Evolutionary conservation across 2,329 filamentous ascomycete genomes (phyloP).

Genomic region (Ceratocystis huliohia): DNA sequence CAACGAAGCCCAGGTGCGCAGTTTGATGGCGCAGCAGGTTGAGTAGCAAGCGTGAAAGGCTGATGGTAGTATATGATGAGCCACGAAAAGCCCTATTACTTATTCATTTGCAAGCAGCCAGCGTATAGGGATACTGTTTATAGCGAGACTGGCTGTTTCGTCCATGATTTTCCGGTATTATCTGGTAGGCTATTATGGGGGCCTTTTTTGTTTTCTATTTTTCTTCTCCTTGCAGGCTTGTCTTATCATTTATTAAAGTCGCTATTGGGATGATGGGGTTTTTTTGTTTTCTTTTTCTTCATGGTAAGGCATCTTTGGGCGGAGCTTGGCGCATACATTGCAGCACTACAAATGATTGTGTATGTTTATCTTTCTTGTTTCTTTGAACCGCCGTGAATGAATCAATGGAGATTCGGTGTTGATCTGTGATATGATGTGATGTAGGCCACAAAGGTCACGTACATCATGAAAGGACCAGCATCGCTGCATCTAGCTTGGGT

Average conservation of each 20-base stretch:
- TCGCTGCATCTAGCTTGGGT: too few relatives aligned
- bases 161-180: background rate
- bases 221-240: background rate
- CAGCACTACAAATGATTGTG: background rate
- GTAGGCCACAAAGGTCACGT: too few relatives aligned
- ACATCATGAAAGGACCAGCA: background rate
- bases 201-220: background rate
- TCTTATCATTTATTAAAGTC: background rate
- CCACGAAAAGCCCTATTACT: background rate
- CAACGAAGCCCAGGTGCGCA: slow-evolving; percentile 40
- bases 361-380: background rate
- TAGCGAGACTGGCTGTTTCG: background rate
- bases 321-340: slow-evolving; percentile 4
- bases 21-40: slow-evolving; percentile 31
- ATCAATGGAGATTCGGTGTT: too few relatives aligned
- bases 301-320: background rate
- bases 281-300: background rate
- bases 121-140: background rate
- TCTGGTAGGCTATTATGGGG: background rate
- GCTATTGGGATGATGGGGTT: background rate
- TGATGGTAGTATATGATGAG: background rate
- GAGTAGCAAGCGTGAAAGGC: slow-evolving; percentile 20
- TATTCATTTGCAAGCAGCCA: background rate
- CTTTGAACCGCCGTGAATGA: background rate
- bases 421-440: too few relatives aligned